Base-by-base conservation (phyloP, 164 flowering plant species). In the Nymphaea thermarum region DNA sequence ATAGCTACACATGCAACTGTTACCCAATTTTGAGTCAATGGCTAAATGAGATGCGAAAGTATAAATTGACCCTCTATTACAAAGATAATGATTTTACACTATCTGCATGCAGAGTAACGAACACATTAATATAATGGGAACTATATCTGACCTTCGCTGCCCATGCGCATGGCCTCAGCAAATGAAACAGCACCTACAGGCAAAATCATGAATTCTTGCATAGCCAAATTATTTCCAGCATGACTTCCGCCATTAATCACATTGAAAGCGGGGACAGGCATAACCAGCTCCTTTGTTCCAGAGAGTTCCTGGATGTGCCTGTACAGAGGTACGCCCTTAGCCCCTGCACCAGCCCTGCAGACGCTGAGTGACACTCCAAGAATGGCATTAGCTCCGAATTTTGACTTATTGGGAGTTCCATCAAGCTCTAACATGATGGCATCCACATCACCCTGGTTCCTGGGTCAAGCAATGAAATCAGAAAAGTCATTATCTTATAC, bases 201-300 rank as follows among this genome's bases (percentile, higher is more conserved):
- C 62, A 94, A 74, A 72, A 94, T 91, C 98, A 94, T 94, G 74
- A 94, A 89, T 68, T 94, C 98, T 80, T 94, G 98, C 97, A 94
- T 91, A 63, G 98, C 96, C 74, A 94, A 70, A 71, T 87, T 91
- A 75, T 94, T 94, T 45, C 96, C 98, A 65, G 98, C 98, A 80
- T 94, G 98, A 79, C 95, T 91, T 42, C 98, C 97, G 62, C 98
- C 97, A 78, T 94, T 94, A 5, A 94, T 94, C 47, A 94, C 98
- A 79, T 91, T 91, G 80, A 94, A 90, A 75, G 97, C 96, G 43
- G 98, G 98, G 76, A 94, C 98, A 42, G 97, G 97, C 96, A 94
- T 88, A 67, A 91, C 97, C 68, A 94, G 93, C 78, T 91, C 93
- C 78, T 88, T 91, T 10, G 91, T 89, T 65, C 93, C 90, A 2